phyloP scores from a whole-genome alignment of 768 basidiomycete genomes.

The Leccinum subgranulosum region DNA sequence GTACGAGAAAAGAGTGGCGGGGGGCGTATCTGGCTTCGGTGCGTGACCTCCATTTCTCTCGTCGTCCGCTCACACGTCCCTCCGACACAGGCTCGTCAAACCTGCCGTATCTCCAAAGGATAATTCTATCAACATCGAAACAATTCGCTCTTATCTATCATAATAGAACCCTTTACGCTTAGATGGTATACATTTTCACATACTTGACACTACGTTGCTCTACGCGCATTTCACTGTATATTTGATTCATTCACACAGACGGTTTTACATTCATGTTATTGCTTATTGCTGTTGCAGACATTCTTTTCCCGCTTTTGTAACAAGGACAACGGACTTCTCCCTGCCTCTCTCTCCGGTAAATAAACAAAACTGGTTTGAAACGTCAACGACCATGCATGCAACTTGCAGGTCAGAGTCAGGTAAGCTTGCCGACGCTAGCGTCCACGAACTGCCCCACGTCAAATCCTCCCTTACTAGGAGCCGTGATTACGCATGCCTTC shows the following conservation, averaged over 20 bases:
- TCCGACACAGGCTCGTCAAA: conserved; percentile 18
- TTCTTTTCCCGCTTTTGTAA: not conserved
- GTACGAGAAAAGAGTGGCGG: conserved; percentile 59
- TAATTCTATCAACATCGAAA: conserved; percentile 17
- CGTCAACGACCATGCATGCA: not conserved
- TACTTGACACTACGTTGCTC: conserved; percentile 1
- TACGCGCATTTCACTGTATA: conserved; percentile 16
- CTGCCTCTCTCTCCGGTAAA: not conserved
- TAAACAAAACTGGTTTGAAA: not conserved
- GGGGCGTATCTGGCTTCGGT: conserved; percentile 66
- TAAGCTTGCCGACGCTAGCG: conserved; percentile 48
- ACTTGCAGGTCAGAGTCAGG: conserved; percentile 25
- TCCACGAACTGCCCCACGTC: conserved; percentile 57
- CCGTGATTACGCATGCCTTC: conserved; percentile 67
- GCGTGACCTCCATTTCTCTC: conserved; percentile 13
- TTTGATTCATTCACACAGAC: not conserved
- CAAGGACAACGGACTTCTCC: not conserved
- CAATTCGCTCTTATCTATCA: conserved; percentile 21
- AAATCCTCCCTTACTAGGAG: conserved; percentile 50
- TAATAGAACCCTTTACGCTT: conserved; percentile 19
- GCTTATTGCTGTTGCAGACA: conserved; percentile 16
- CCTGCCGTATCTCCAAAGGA: conserved; percentile 20
- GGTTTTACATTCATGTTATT: conserved; percentile 7
- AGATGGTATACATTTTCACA: conserved; percentile 14
- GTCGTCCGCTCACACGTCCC: not conserved